Base-by-base conservation (phyloP, 139 green algal genomes). In the Chlamydomonas asymmetrica region DNA sequence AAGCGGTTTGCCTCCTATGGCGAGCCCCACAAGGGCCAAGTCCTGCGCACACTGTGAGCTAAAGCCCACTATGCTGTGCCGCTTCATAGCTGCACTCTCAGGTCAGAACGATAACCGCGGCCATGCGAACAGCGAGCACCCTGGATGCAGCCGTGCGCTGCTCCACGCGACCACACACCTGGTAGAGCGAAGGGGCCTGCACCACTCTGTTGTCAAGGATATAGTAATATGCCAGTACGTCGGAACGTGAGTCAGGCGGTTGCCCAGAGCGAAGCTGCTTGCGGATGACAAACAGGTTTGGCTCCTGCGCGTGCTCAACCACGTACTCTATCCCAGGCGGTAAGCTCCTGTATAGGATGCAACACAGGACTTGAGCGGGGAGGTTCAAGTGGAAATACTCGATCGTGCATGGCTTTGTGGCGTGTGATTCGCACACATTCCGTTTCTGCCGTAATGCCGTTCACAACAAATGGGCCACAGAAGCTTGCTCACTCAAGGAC, bases 221-320 rank as follows among this genome's bases (percentile, higher is more conserved):
- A 45, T 97, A 96, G 84, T 94, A 97, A 39, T 80, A 86, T 9
- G 82, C 82, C 4, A 83, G 70, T 13, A 52, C 29, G 2, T 31
- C 65, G 20, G 64, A 22, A 66, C 10, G 25, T 22, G n/a, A 50
- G 18, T 31, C 27, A n/a, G 7, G 13, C 61, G 60, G 8, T 37
- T 66, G 29, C 9, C 48, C 61, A n/a, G 67, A 50, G 16, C 91
- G 84, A 31, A 79, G 68, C 68, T 94, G 88, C 82, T 94, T 93
- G 45, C 85, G 63, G n/a, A 97, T 84, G 16, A 97, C 87, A 77
- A 92, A 97, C 13, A 97, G 80, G 81, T 96, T 85, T 0, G 93
- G 93, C 75, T 89, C 81, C 63, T 93, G 84, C 20, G 60, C 82
- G 31, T 85, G 57, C 32, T 85, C 62, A 29, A 97, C 66, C 31